Evolutionary conservation across 2,329 filamentous ascomycete species (phyloP).

Genomic region (Stromatinia cepivora): DNA sequence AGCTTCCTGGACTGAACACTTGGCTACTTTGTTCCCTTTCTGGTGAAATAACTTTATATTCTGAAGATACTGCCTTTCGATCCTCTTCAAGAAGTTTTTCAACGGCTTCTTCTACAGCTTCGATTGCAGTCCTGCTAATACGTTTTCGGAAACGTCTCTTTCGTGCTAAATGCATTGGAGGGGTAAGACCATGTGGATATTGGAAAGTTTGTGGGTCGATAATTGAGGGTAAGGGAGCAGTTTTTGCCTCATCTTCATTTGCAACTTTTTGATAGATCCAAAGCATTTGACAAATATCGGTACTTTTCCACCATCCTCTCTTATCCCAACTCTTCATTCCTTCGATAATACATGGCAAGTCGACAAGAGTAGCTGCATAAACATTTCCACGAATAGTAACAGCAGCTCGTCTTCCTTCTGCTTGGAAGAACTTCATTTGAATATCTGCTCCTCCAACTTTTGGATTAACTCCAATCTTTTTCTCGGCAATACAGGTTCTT

Average conservation of each 20-base stretch:
- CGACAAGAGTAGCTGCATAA: constrained; percentile 67
- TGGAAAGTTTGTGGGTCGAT: constrained; percentile 40
- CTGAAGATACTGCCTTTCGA: constrained; percentile 43
- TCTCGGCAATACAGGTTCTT: constrained; percentile 71
- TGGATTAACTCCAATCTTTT: constrained; percentile 67
- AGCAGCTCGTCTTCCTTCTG: constrained; percentile 59
- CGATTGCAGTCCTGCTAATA: constrained; percentile 55
- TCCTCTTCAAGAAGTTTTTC: constrained; percentile 53
- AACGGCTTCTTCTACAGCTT: constrained; percentile 57
- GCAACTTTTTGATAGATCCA: constrained; percentile 61
- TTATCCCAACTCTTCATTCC: constrained; percentile 76
- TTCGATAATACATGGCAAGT: constrained; percentile 69
- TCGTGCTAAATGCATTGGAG: constrained; percentile 59
- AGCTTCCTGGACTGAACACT: constrained; percentile 30
- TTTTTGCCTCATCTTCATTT: constrained; percentile 52
- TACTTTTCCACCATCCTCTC: constrained; percentile 70
- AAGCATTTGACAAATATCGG: constrained; percentile 75
- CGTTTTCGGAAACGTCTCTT: constrained; percentile 59
- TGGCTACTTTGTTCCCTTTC: constrained; percentile 37
- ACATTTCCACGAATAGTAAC: constrained; percentile 59
- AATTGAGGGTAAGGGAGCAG: constrained; percentile 35
- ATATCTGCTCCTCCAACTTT: constrained; percentile 73
- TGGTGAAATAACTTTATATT: constrained; percentile 46
- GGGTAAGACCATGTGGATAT: constrained; percentile 57
- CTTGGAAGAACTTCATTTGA: constrained; percentile 74